Evolutionary conservation across 2,329 filamentous ascomycete species (phyloP).

Genomic region (Colletotrichum spaethianum): DNA sequence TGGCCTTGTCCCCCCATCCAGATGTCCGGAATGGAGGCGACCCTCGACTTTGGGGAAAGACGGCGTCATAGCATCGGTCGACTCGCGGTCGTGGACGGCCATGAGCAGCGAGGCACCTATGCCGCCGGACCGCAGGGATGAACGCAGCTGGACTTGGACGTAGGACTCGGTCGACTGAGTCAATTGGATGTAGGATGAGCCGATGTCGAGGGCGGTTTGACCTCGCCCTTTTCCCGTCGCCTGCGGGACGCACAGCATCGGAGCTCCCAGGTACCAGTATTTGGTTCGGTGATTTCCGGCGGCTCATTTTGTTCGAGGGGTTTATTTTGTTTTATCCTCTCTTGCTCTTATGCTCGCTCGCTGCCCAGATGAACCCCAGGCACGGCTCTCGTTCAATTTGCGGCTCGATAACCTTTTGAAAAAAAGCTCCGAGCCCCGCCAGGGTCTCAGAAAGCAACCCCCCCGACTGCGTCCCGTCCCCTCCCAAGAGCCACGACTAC

Average conservation of each 20-base stretch:
- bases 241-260: conserved; percentile 8
- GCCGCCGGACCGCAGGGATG: conserved; percentile 17
- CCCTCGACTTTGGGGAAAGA: not conserved
- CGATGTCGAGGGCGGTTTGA: conserved; percentile 25
- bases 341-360: not conserved
- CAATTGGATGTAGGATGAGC: conserved; percentile 10
- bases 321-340: not conserved
- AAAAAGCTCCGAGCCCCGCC: not conserved
- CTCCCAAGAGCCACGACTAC: not conserved
- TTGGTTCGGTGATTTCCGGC: not conserved
- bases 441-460: not conserved
- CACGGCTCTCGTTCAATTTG: not conserved
- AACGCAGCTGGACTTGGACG: not conserved
- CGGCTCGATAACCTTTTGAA: not conserved
- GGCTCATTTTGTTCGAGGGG: not conserved
- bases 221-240: not conserved
- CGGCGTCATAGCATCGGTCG: not conserved
- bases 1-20: not conserved
- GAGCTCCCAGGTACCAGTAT: too few species aligned
- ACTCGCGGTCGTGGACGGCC: not conserved
- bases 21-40: not conserved
- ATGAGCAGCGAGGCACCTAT: not conserved
- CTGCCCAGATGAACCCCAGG: not conserved
- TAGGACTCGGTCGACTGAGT: conserved; percentile 4
- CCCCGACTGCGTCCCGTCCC: not conserved